Percentiles rank a stretch among this genome's conserved stretches.
These are phyloP conservation scores for Sugiyamaella smithiae DNA, from an alignment of 805 yeast species.

Conservation along the genomic window DNA sequence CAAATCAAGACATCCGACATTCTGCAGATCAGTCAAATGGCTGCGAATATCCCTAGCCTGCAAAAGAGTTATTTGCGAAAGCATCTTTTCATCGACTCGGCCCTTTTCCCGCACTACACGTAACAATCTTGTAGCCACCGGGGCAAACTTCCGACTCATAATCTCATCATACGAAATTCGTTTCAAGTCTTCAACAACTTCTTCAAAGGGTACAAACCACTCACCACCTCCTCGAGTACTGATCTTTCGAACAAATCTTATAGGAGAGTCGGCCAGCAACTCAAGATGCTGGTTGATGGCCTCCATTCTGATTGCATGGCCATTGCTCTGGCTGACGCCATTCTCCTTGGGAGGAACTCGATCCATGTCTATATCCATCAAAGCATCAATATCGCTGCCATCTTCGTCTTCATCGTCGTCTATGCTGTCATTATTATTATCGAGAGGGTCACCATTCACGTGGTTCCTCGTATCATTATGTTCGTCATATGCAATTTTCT, in stretches of 20 bases:
- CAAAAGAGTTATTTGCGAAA: constrained; percentile 71
- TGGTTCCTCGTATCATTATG: not conserved
- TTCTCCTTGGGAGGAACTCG: not conserved
- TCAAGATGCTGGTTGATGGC: constrained; percentile 62
- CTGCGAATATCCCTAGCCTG: constrained; percentile 75
- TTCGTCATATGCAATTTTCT: constrained; percentile 4
- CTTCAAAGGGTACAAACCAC: constrained; percentile 40
- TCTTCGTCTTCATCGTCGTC: constrained; percentile 20
- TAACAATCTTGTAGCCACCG: constrained; percentile 65
- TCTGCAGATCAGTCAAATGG: constrained; percentile 62
- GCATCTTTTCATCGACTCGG: constrained; percentile 79
- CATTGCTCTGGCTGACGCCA: not conserved
- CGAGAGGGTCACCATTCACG: constrained; percentile 14
- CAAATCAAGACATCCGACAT: constrained; percentile 71
- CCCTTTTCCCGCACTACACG: constrained; percentile 70
- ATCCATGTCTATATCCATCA: constrained; percentile 5
- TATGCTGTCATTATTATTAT: constrained; percentile 31
- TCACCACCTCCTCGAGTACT: constrained; percentile 51
- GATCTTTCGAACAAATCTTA: constrained; percentile 59
- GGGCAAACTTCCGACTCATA: constrained; percentile 35
- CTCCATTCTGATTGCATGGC: not conserved
- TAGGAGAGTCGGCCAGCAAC: constrained; percentile 52
- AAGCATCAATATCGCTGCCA: constrained; percentile 12
- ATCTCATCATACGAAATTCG: constrained; percentile 35
- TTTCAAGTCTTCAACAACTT: constrained; percentile 28